These are phyloP conservation scores for Gyrodon lividus DNA, from an alignment of 768 basidiomycete species.

Conservation along the genomic window DNA sequence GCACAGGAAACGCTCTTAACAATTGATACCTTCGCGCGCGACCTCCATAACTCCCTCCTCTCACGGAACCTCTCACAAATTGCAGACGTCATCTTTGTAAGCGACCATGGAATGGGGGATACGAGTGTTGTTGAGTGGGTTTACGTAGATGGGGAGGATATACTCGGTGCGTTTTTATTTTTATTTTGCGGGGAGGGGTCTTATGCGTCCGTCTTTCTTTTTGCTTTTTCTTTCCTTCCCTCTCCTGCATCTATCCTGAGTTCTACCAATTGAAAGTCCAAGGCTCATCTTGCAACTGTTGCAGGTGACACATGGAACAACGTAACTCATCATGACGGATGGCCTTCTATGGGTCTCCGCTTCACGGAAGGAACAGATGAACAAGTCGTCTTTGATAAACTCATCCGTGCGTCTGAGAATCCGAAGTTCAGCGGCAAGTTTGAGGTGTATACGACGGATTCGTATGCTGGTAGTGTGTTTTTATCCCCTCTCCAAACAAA, in stretches of 20 bases:
- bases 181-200: not conserved
- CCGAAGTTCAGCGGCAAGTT: slow-evolving; percentile 53
- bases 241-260: not conserved
- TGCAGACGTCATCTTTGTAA: slow-evolving; percentile 87
- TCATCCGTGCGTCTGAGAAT: slow-evolving; percentile 50
- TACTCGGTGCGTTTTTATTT: slow-evolving; percentile 23
- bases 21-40: slow-evolving; percentile 73
- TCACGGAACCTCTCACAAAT: slow-evolving; percentile 78
- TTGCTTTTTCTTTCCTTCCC: not conserved
- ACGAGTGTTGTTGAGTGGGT: slow-evolving; percentile 75
- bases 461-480: slow-evolving; percentile 21
- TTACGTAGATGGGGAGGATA: slow-evolving; percentile 60
- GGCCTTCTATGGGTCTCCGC: slow-evolving; percentile 87
- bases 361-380: slow-evolving; percentile 61
- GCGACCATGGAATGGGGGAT: slow-evolving; percentile 90
- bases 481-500: not conserved
- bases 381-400: slow-evolving; percentile 50
- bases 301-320: slow-evolving; percentile 26
- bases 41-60: slow-evolving; percentile 61
- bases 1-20: slow-evolving; percentile 57
- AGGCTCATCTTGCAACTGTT: not conserved
- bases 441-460: slow-evolving; percentile 44
- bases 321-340: slow-evolving; percentile 69
- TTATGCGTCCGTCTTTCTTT: too few species aligned
- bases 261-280: not conserved